Evolutionary conservation across 1,139 yeast genomes (phyloP), one percentile per base, ranked within the genome.

Genomic region (Hyphopichia burtonii): DNA sequence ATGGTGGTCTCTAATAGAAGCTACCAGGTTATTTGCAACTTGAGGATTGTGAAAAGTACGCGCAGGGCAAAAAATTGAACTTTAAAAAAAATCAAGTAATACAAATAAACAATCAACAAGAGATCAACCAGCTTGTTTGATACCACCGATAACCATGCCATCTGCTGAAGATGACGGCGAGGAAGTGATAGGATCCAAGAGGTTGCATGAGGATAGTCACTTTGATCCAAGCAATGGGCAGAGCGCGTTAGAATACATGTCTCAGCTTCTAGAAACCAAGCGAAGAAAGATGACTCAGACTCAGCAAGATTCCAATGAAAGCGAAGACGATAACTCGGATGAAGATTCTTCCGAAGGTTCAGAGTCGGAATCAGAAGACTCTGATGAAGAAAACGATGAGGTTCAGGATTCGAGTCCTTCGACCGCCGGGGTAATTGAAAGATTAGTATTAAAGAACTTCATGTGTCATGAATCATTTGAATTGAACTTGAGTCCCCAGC

Each of bases 401-500:
- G 34, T 25, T 10, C 16, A 32, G 8, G 46, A 41, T 16, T 36
- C 37, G 7, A 22, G 44, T 3, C 76, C 76, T 2, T 74, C 78
- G 0, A 56, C 59, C 20, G 78, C 83, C 0, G 86, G 86, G 6
- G 69, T 76, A 19, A 82, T 86, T 32, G 77, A 78, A 49, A 71
- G 68, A 42, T 71, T 87, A 3, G 71, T 72, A 14, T 63, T 87
- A 18, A 73, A 74, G 48, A 86, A 86, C 61, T 87, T 87, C 59
- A 86, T 86, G 78, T 71, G 98, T 80, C 99, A 93, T 56, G 84
- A 81, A 38, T 80, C 86, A 41, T 86, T 94, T 54, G 83, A 81
- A 43, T 65, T 93, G 15, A 78, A 76, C 2, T 72, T 94, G 34
- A 96, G 96, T 0, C 95, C 96, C 0, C 80, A 85, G 44, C 74